Evolutionary conservation across 441 rosid genomes (phyloP).

Genomic region (Daphne laureola): DNA sequence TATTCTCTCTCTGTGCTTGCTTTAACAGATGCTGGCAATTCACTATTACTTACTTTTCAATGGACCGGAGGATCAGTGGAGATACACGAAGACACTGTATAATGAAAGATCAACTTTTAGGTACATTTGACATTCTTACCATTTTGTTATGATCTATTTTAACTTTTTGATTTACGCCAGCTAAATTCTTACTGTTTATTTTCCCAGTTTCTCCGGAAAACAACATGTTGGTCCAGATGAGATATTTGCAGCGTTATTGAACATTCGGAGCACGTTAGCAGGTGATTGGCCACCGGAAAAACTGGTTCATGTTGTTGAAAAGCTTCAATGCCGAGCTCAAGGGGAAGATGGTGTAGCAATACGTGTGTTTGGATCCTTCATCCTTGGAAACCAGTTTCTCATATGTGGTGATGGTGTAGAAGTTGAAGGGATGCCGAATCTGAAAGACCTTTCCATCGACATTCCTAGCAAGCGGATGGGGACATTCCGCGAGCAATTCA

Average conservation of each 20-base stretch:
- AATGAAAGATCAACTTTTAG: constrained; percentile 62
- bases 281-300: constrained; percentile 85
- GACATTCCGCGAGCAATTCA: constrained; percentile 78
- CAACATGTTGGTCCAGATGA: constrained; percentile 47
- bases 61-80: constrained; percentile 80
- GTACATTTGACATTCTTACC: constrained; percentile 24
- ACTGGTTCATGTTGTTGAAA: constrained; percentile 88
- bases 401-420: constrained; percentile 93
- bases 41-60: constrained; percentile 92
- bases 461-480: constrained; percentile 72
- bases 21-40: constrained; percentile 76
- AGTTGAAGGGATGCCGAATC: constrained; percentile 81
- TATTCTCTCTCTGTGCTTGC: background rate
- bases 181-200: constrained; percentile 11
- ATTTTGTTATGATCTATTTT: too few relatives aligned
- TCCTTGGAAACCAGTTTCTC: constrained; percentile 79
- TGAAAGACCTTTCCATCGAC: constrained; percentile 80
- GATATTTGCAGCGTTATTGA: constrained; percentile 44
- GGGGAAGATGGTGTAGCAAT: constrained; percentile 68
- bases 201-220: constrained; percentile 50
- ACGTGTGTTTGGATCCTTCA: constrained; percentile 78
- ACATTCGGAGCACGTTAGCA: constrained; percentile 63
- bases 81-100: constrained; percentile 56
- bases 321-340: constrained; percentile 65
- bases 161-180: background rate